Percentiles rank a stretch among this genome's conserved stretches.
phyloP scores from a whole-genome alignment of 139 green algal species.

The Raphidocelis subcapitata region DNA sequence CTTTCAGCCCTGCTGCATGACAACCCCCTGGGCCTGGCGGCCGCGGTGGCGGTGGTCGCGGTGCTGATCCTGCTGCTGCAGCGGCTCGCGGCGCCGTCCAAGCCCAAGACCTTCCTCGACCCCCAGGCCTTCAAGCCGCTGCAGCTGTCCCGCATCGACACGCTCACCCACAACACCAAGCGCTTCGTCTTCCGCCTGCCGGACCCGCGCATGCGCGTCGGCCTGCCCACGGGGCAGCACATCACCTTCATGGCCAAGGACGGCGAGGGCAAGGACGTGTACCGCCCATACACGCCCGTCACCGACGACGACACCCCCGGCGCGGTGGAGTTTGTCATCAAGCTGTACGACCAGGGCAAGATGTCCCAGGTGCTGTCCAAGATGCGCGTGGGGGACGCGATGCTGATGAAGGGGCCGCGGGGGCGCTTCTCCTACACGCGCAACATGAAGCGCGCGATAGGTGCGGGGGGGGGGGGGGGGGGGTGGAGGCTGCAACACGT shows the following conservation, averaged over 20 bases:
- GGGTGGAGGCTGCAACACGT: background rate
- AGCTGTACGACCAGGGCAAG: conserved; percentile 85
- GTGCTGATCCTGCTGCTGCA: background rate
- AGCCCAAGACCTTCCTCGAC: conserved; percentile 51
- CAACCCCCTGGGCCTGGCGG: background rate
- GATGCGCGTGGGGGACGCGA: conserved; percentile 70
- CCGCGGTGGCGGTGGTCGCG: background rate
- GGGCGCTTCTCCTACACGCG: conserved; percentile 72
- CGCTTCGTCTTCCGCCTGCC: conserved; percentile 70
- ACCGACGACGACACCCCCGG: conserved; percentile 60
- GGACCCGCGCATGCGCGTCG: conserved; percentile 60
- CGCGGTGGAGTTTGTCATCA: conserved; percentile 86
- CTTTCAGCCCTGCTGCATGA: conserved; percentile 2
- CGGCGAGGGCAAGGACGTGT: conserved; percentile 60
- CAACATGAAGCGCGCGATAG: conserved; percentile 71
- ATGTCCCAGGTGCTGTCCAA: conserved; percentile 86
- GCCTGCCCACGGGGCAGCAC: conserved; percentile 84
- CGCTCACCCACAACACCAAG: conserved; percentile 69
- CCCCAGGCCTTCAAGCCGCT: conserved; percentile 47
- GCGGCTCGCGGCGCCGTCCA: background rate
- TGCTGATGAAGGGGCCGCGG: conserved; percentile 86
- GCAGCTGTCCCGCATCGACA: conserved; percentile 36
- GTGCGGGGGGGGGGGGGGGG: conserved; percentile 30
- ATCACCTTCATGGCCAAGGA: conserved; percentile 67
- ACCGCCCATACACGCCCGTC: conserved; percentile 79